Evolutionary conservation across 495 filamentous ascomycete species (phyloP).

Genomic region (Annulohypoxylon bovei): DNA sequence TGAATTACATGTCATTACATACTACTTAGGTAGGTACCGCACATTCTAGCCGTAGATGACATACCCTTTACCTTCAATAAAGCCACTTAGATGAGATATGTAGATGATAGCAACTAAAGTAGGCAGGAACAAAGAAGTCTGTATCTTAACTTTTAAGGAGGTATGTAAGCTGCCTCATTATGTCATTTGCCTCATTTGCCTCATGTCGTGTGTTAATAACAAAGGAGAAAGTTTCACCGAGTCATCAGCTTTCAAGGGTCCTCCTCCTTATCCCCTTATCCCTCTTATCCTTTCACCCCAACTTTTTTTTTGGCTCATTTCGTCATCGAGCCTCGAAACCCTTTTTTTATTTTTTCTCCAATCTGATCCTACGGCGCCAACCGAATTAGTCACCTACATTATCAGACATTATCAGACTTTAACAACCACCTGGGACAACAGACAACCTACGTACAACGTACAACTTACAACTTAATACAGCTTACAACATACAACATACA

Average conservation of each 20-base stretch:
- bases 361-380: slow-evolving; percentile 24
- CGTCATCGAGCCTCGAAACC: slow-evolving; percentile 39
- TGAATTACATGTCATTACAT: slow-evolving; percentile 6
- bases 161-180: slow-evolving; percentile 2
- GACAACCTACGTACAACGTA: not conserved
- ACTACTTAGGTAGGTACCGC: not conserved
- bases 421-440: no score
- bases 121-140: not conserved
- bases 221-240: slow-evolving; percentile 40
- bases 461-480: not conserved
- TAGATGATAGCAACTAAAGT: no score
- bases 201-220: slow-evolving; percentile 14
- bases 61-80: not conserved
- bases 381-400: slow-evolving; percentile 14
- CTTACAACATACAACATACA: not conserved
- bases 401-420: not conserved
- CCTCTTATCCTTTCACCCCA: slow-evolving; percentile 18
- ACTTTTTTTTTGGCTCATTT: slow-evolving; percentile 34
- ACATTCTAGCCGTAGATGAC: not conserved
- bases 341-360: slow-evolving; percentile 31
- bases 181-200: slow-evolving; percentile 16
- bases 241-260: slow-evolving; percentile 34
- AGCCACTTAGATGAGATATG: not conserved
- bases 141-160: not conserved
- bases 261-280: slow-evolving; percentile 17